Conservation (phyloP, 1,284 basidiomycete genomes). For the Golubevia pallescens region DNA sequence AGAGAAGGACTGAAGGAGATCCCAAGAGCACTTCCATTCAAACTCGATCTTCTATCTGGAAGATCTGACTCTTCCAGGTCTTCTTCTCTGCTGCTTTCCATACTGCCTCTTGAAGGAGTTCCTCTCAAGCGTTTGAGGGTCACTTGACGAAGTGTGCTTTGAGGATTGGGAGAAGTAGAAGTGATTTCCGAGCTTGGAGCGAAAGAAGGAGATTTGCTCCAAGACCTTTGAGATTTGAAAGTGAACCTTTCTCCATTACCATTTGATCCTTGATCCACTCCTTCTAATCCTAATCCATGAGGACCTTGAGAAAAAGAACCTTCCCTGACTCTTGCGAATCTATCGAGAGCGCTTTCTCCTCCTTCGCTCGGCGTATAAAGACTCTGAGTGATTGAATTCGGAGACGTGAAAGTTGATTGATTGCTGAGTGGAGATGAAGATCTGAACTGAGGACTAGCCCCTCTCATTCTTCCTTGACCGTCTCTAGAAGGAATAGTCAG, state of each 20-base stretch:
- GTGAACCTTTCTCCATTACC: not conserved
- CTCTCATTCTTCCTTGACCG: not conserved
- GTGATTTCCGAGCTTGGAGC: not conserved
- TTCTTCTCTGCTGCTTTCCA: too few relatives aligned
- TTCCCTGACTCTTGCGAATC: not conserved
- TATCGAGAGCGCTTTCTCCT: not conserved
- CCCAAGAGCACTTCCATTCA: too few relatives aligned
- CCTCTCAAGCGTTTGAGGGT: too few relatives aligned
- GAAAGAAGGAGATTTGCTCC: not conserved
- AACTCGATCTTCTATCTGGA: too few relatives aligned
- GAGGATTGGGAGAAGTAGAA: not conserved
- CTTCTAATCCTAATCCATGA: not conserved
- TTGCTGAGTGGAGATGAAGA: not conserved
- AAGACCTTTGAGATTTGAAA: not conserved
- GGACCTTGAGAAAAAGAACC: not conserved
- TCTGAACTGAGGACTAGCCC: not conserved
- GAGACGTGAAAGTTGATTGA: not conserved
- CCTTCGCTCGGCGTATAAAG: not conserved
- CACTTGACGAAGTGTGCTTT: too few relatives aligned
- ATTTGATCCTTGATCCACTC: not conserved
- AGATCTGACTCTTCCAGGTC: too few relatives aligned
- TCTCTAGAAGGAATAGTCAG: not conserved
- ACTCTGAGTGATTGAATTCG: not conserved
- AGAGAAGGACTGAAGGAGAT: too few relatives aligned
- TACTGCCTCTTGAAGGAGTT: too few relatives aligned